Evolutionary conservation across 2,329 filamentous ascomycete species (phyloP).

Genomic region (Alternaria sp.): DNA sequence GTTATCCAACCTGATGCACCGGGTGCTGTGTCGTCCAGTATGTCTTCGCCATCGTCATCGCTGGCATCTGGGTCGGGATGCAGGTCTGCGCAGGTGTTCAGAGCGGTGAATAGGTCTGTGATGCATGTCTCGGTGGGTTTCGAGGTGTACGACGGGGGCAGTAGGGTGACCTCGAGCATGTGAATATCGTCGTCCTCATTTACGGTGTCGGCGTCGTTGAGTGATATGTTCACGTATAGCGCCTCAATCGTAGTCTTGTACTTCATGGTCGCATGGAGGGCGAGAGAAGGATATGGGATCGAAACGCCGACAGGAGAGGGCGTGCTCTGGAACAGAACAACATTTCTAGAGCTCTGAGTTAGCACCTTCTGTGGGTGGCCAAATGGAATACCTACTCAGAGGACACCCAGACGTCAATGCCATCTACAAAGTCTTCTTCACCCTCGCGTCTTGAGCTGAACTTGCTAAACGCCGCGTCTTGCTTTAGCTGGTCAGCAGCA

Average conservation of each 20-base stretch:
- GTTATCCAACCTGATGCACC: slow-evolving; percentile 88
- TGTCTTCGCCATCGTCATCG: slow-evolving; percentile 64
- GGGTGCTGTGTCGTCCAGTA: slow-evolving; percentile 65
- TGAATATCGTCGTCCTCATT: slow-evolving; percentile 71
- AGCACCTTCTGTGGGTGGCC: background rate
- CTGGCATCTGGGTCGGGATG: slow-evolving; percentile 74
- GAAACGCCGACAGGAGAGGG: slow-evolving; percentile 67
- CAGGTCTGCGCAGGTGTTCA: slow-evolving; percentile 78
- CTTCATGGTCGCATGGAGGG: slow-evolving; percentile 77
- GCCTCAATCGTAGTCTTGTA: slow-evolving; percentile 50
- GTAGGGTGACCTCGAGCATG: slow-evolving; percentile 72
- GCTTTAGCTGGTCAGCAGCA: slow-evolving; percentile 62
- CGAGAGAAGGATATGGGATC: slow-evolving; percentile 78
- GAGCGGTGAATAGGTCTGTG: slow-evolving; percentile 70
- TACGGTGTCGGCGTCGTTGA: slow-evolving; percentile 62
- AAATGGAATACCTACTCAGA: slow-evolving; percentile 50
- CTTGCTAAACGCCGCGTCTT: slow-evolving; percentile 57
- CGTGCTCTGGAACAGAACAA: slow-evolving; percentile 70
- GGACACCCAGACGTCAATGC: slow-evolving; percentile 59
- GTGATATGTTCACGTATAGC: slow-evolving; percentile 50
- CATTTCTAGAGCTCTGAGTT: slow-evolving; percentile 50
- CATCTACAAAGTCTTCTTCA: slow-evolving; percentile 43
- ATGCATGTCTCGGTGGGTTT: slow-evolving; percentile 44
- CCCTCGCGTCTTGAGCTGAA: slow-evolving; percentile 49
- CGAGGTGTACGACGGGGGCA: slow-evolving; percentile 57